Base-by-base conservation (phyloP, 2,329 filamentous ascomycete species). In the Pseudohalonectria lignicola region DNA sequence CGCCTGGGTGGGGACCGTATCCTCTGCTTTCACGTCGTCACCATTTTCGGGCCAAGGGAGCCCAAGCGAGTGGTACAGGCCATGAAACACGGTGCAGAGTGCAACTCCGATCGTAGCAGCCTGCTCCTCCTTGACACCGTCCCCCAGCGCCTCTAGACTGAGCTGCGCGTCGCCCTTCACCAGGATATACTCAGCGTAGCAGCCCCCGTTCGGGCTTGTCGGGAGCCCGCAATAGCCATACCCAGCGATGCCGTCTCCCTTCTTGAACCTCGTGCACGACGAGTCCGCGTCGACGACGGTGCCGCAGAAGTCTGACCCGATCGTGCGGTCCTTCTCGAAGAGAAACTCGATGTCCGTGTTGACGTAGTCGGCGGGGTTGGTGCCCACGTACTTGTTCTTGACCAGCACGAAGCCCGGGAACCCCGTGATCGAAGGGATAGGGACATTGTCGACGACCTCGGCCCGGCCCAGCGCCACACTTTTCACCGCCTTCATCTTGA, bases 221-320 rank as follows among this genome's bases (percentile, higher is more conserved):
- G 15, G 23, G 20, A 13, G 44, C 49, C 43, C 40, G 55, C 53
- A 39, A 42, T 29, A 60, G 2, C 43, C 49, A 12, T 59, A 46
- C 6, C 68, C 69, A 19, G 52, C 49, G 26, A 71, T 53, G 30
- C 67, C 60, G 42, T 74, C 68, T 3, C 70, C 69, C 40, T 59
- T 61, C 46, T 59, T 59, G 41, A 67, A 62, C 6, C 49, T 39
- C 43, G 62, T 61, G 11, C 51, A 62, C 17, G 66, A 61, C 26
- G 56, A 57, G 9, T 67, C 69, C 16, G 71, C 54, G 36, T 63
- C 60, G 26, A 65, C 60, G 3, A 72, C 60, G n/a, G 62, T 47
- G 30, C 68, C 67, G 21, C 61, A 59, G 39, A 62, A 70, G 47
- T 71, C 68, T 38, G 59, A 64, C 15, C 66, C 25, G 7, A 46